These are phyloP conservation scores for Silene uniflora DNA, from an alignment of 148 eudicot genomes.

Conservation along the genomic window DNA sequence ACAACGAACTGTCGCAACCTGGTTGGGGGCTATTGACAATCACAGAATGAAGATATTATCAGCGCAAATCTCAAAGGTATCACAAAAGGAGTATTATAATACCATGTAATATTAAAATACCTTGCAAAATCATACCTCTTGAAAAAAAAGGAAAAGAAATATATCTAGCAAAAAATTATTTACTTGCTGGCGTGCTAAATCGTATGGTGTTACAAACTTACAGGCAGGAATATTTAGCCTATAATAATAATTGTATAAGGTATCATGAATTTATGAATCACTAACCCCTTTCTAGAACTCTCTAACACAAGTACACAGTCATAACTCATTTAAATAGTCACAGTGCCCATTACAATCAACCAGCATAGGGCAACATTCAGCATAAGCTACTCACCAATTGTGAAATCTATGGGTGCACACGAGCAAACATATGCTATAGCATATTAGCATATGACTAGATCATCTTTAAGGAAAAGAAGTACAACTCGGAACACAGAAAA, in stretches of 20 bases:
- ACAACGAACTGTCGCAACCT: conserved; percentile 70
- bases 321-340: neutral
- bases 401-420: neutral
- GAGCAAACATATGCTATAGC: neutral
- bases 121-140: neutral
- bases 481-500: neutral
- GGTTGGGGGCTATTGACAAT: conserved; percentile 42
- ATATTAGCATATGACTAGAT: neutral
- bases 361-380: neutral
- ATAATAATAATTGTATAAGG: neutral
- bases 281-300: neutral
- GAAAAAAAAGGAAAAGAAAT: neutral
- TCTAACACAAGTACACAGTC: neutral
- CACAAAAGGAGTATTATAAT: neutral
- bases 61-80: neutral
- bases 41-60: conserved; percentile 16
- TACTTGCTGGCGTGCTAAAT: neutral
- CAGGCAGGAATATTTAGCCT: neutral
- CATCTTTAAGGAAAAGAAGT: neutral
- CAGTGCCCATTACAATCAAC: neutral
- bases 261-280: neutral
- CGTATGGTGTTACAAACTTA: neutral
- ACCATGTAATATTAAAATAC: neutral
- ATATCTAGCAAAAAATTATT: neutral
- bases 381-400: neutral